phyloP scores from a whole-genome alignment of 2,329 filamentous ascomycete species.

The Madurella mycetomatis region DNA sequence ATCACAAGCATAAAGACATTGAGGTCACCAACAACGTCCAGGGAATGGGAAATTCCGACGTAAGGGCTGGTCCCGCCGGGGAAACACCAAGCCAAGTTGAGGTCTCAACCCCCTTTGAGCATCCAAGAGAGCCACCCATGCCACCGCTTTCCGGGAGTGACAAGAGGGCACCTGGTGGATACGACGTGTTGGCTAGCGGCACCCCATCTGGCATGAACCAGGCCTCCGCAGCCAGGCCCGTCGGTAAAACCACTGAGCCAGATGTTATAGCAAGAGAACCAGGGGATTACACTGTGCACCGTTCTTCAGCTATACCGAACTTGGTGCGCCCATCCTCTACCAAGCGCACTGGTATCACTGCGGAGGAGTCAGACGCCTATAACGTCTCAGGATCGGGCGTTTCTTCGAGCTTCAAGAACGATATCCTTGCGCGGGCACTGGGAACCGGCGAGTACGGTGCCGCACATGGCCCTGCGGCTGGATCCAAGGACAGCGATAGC shows the following conservation, averaged over 20 bases:
- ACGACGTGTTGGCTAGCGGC: background rate
- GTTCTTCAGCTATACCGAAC: background rate
- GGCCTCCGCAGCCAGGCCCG: background rate
- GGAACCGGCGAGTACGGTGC: background rate
- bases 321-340: background rate
- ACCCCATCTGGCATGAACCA: too few relatives aligned
- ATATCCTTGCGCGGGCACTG: background rate
- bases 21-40: slow-evolving; percentile 7
- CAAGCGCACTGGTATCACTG: background rate
- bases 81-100: background rate
- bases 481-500: too few relatives aligned
- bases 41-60: background rate
- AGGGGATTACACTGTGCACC: background rate
- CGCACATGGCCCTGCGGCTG: background rate
- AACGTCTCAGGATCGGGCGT: too few relatives aligned
- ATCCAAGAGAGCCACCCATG: slow-evolving; percentile 17
- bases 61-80: background rate
- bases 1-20: slow-evolving; percentile 14
- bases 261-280: background rate
- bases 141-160: background rate
- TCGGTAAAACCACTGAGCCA: background rate
- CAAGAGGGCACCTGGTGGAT: background rate
- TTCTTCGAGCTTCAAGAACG: slow-evolving; percentile 5
- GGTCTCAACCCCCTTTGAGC: slow-evolving; percentile 17
- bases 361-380: too few relatives aligned